These are phyloP conservation scores for Citrus glauca DNA, from an alignment of 345 rosid genomes.

Conservation along the genomic window DNA sequence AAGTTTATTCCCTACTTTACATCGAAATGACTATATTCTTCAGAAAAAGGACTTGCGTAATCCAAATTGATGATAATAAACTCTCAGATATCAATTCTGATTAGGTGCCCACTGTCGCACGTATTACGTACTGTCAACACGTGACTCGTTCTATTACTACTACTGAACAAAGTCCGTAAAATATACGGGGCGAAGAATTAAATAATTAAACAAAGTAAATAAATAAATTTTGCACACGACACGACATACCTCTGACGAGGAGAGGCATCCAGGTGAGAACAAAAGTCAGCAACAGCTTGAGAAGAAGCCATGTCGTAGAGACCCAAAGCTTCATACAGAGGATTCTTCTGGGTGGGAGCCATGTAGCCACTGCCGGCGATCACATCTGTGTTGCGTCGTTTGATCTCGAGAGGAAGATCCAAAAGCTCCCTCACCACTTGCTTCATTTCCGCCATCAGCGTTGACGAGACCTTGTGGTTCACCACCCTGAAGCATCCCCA, in stretches of 20 bases:
- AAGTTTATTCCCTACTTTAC: neutral
- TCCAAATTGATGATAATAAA: no score
- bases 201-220: no score
- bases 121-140: no score
- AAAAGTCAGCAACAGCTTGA: slow-evolving; percentile 54
- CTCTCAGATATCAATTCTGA: no score
- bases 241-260: slow-evolving; percentile 40
- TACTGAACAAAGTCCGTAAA: no score
- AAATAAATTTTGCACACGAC: neutral
- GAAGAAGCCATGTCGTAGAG: slow-evolving; percentile 66
- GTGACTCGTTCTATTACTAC: no score
- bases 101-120: no score
- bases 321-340: slow-evolving; percentile 81
- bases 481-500: slow-evolving; percentile 82
- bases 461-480: slow-evolving; percentile 50
- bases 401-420: slow-evolving; percentile 64
- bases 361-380: slow-evolving; percentile 73
- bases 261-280: slow-evolving; percentile 64
- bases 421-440: slow-evolving; percentile 52
- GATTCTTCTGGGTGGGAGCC: slow-evolving; percentile 50
- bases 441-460: slow-evolving; percentile 66
- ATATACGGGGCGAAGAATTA: no score
- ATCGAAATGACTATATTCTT: no score
- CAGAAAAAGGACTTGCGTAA: no score
- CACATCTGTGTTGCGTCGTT: slow-evolving; percentile 51